A percentile compares a stretch with the other conserved stretches of the same genome.
phyloP scores from a whole-genome alignment of 345 rosid genomes.

The Eucalyptus curtisii region DNA sequence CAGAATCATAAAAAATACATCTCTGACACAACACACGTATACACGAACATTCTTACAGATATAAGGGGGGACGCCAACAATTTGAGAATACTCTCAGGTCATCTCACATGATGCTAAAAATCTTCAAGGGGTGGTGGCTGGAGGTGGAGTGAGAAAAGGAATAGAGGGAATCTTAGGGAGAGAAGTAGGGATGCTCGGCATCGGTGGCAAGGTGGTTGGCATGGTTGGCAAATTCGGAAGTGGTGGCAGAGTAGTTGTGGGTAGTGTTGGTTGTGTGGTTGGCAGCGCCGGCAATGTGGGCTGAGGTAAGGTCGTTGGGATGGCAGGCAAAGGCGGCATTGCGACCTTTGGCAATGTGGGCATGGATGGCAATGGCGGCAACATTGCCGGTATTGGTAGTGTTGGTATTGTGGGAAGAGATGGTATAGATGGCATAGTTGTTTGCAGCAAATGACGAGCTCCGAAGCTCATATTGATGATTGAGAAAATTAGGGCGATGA shows the following conservation, averaged over 20 bases:
- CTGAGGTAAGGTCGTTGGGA: constrained; percentile 2
- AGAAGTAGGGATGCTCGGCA: constrained; percentile 10
- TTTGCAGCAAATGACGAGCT: constrained; percentile 9
- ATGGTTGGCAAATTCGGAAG: not conserved
- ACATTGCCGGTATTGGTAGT: not conserved
- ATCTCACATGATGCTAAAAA: not conserved
- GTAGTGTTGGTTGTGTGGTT: not conserved
- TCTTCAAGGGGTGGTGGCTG: constrained; percentile 4
- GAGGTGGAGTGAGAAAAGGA: constrained; percentile 23
- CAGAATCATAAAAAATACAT: not conserved
- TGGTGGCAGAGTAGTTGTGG: not conserved
- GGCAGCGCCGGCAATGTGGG: not conserved
- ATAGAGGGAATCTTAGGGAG: constrained; percentile 19
- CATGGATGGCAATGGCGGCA: not conserved
- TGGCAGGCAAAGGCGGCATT: not conserved
- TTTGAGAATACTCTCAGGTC: not conserved
- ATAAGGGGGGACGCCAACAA: not conserved
- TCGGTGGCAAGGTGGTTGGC: constrained; percentile 3
- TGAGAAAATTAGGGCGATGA: not conserved
- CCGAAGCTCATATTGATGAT: not conserved
- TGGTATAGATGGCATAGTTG: not conserved
- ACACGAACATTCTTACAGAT: not conserved
- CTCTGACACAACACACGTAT: not conserved
- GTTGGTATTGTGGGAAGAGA: not conserved
- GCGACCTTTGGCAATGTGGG: not conserved